These are phyloP conservation scores for Blastobotrys terrestris DNA, from an alignment of 805 yeast species.

Conservation along the genomic window DNA sequence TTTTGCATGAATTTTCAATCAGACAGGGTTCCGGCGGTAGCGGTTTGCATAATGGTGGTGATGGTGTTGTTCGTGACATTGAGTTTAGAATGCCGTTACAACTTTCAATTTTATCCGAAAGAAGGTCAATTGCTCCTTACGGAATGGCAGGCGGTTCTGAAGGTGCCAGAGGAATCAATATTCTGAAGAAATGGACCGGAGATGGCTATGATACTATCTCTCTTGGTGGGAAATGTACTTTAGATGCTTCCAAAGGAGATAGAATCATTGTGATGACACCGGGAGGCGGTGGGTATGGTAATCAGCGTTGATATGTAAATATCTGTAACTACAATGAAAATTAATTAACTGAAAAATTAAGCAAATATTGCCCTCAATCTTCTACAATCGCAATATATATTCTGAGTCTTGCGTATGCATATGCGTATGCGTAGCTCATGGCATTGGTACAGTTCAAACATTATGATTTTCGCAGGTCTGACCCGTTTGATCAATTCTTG, in stretches of 20 bases:
- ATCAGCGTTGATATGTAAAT: too few relatives aligned
- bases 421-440: too few relatives aligned
- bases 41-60: slow-evolving; percentile 71
- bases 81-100: slow-evolving; percentile 68
- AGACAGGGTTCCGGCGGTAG: slow-evolving; percentile 76
- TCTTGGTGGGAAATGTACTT: slow-evolving; percentile 69
- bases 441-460: too few relatives aligned
- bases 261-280: slow-evolving; percentile 65
- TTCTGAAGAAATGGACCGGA: slow-evolving; percentile 27
- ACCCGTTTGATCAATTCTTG: too few relatives aligned
- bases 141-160: slow-evolving; percentile 79
- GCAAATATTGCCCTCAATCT: too few relatives aligned
- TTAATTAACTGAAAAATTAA: too few relatives aligned
- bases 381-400: too few relatives aligned
- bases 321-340: too few relatives aligned
- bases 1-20: slow-evolving; percentile 64
- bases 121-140: slow-evolving; percentile 79
- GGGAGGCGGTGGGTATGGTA: slow-evolving; percentile 83
- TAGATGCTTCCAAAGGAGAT: slow-evolving; percentile 55
- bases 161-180: slow-evolving; percentile 66
- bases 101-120: slow-evolving; percentile 78
- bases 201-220: slow-evolving; percentile 29
- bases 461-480: too few relatives aligned
- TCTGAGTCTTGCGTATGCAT: too few relatives aligned
- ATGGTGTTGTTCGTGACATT: slow-evolving; percentile 80